These are phyloP conservation scores for Tuctoria greenei DNA, from an alignment of 176 grass and related monocot species.

Conservation along the genomic window DNA sequence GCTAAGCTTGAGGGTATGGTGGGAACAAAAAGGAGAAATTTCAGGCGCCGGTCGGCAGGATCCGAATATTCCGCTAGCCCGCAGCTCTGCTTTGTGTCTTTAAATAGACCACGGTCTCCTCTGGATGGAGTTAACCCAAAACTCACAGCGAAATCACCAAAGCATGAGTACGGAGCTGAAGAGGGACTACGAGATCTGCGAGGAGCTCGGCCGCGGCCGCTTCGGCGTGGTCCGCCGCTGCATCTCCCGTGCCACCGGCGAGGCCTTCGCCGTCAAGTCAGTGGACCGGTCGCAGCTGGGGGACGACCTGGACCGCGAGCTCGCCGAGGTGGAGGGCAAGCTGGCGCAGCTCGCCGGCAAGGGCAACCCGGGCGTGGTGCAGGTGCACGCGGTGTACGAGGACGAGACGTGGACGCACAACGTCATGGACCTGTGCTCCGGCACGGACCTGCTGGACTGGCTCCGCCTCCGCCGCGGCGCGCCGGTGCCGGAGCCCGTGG, in stretches of 20 bases:
- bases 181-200: constrained; percentile 66
- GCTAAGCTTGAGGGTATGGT: not conserved
- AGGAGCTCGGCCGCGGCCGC: constrained; percentile 76
- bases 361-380: constrained; percentile 76
- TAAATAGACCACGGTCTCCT: constrained; percentile 37
- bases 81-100: not conserved
- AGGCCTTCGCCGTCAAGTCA: constrained; percentile 73
- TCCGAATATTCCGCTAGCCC: constrained; percentile 48
- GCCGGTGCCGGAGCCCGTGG: constrained; percentile 56
- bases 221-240: constrained; percentile 77
- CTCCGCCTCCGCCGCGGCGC: constrained; percentile 53
- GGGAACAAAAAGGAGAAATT: not conserved
- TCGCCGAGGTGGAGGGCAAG: constrained; percentile 60
- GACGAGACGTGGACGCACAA: constrained; percentile 61
- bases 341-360: constrained; percentile 52
- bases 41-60: not conserved
- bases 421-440: constrained; percentile 79
- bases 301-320: constrained; percentile 73
- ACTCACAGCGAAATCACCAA: not conserved
- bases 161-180: constrained; percentile 64
- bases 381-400: constrained; percentile 71
- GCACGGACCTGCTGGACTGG: constrained; percentile 76
- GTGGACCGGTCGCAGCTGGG: constrained; percentile 66
- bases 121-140: not conserved
- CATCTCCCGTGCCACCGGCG: constrained; percentile 64